phyloP scores from a whole-genome alignment of 164 flowering plant genomes.

The Piper longum region DNA sequence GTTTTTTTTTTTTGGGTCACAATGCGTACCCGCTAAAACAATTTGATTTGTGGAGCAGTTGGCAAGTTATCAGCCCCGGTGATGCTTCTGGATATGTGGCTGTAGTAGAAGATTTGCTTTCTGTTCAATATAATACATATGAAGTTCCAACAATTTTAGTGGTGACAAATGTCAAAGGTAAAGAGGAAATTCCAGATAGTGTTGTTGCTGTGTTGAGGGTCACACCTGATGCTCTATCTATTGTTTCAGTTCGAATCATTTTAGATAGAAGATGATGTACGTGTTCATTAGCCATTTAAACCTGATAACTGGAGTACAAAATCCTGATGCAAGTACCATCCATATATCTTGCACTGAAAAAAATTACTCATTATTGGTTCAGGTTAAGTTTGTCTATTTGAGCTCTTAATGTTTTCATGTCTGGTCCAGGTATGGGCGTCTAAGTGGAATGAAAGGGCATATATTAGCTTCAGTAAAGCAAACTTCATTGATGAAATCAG shows the following conservation, averaged over 20 bases:
- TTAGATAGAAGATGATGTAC: not conserved
- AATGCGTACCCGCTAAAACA: not conserved
- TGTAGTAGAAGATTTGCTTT: slow-evolving; percentile 75
- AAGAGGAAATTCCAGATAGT: slow-evolving; percentile 98
- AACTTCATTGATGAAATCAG: slow-evolving; percentile 7
- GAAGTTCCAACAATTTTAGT: slow-evolving; percentile 70
- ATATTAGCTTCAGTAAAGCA: slow-evolving; percentile 82
- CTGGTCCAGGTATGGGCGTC: slow-evolving; percentile 88
- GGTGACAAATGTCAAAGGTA: slow-evolving; percentile 84
- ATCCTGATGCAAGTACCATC: too few relatives aligned
- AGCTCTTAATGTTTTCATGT: not conserved
- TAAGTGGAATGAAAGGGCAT: slow-evolving; percentile 99
- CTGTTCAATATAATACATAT: slow-evolving; percentile 77
- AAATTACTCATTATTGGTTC: too few relatives aligned
- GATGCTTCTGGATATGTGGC: slow-evolving; percentile 76
- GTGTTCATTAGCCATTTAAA: not conserved
- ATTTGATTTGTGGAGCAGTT: slow-evolving; percentile 36
- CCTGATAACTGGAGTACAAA: too few relatives aligned
- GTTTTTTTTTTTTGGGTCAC: too few relatives aligned
- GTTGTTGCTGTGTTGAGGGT: slow-evolving; percentile 90
- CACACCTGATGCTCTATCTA: slow-evolving; percentile 98
- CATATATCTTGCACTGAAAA: too few relatives aligned
- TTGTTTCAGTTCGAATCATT: slow-evolving; percentile 76
- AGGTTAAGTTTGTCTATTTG: not conserved
- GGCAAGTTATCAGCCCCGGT: slow-evolving; percentile 98